Evolutionary conservation across 2,329 filamentous ascomycete species (phyloP).

Genomic region (Knoxdaviesia capensis): DNA sequence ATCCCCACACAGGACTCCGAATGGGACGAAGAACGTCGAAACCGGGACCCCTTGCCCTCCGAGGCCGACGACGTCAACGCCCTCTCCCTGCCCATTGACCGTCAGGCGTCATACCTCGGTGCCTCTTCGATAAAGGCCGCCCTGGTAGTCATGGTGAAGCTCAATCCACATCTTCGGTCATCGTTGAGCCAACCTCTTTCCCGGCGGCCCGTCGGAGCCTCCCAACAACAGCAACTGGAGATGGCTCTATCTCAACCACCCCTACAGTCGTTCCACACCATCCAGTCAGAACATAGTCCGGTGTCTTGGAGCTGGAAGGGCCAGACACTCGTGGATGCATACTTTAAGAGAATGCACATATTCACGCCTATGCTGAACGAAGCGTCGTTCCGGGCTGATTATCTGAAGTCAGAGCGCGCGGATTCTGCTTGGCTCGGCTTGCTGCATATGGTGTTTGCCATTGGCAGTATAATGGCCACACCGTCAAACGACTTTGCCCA

Average conservation of each 20-base stretch:
- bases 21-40: slow-evolving; percentile 44
- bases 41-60: slow-evolving; percentile 32
- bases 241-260: no score
- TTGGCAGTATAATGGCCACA: slow-evolving; percentile 50
- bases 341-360: slow-evolving; percentile 53
- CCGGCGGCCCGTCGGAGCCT: slow-evolving; percentile 16
- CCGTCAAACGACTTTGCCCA: slow-evolving; percentile 46
- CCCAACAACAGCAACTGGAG: no score
- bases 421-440: slow-evolving; percentile 53
- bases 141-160: slow-evolving; percentile 47
- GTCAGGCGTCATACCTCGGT: slow-evolving; percentile 45
- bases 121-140: slow-evolving; percentile 59
- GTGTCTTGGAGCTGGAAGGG: slow-evolving; percentile 39
- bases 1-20: slow-evolving; percentile 44
- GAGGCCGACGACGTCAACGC: slow-evolving; percentile 38
- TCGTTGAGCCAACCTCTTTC: slow-evolving; percentile 15
- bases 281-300: no score
- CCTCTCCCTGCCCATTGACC: slow-evolving; percentile 37
- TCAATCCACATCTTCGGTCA: slow-evolving; percentile 25
- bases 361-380: slow-evolving; percentile 60
- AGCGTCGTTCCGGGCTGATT: slow-evolving; percentile 42
- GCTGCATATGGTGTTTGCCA: slow-evolving; percentile 56
- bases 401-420: slow-evolving; percentile 29
- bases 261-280: no score
- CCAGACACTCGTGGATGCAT: slow-evolving; percentile 51